Evolutionary conservation across 1,139 yeast genomes (phyloP).

Genomic region (Starmera stellimalicola): DNA sequence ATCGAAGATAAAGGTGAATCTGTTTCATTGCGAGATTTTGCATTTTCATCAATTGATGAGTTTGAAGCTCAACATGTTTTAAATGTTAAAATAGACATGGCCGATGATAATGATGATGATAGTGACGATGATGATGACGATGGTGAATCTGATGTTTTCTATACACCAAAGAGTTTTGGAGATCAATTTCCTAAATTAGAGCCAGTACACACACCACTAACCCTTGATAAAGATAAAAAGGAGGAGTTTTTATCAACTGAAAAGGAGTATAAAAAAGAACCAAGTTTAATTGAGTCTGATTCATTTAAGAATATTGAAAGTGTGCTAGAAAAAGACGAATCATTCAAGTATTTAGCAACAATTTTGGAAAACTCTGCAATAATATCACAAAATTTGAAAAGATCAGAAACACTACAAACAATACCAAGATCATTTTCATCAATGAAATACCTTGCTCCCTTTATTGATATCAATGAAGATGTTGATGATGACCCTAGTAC

Average conservation of each 20-base stretch:
- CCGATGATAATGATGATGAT: conserved; percentile 6
- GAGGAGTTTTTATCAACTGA: neutral
- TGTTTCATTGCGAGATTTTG: conserved; percentile 3
- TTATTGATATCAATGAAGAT: conserved; percentile 9
- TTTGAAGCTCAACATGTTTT: conserved; percentile 11
- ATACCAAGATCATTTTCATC: conserved; percentile 19
- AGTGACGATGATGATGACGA: conserved; percentile 3
- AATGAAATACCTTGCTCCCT: conserved; percentile 15
- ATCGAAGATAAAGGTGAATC: too few relatives aligned
- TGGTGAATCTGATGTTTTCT: conserved; percentile 11
- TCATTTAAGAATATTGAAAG: neutral
- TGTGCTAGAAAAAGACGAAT: conserved; percentile 14
- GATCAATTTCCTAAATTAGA: conserved; percentile 3
- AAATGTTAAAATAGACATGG: conserved; percentile 10
- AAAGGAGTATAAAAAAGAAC: neutral
- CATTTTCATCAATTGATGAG: conserved; percentile 13
- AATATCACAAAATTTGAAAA: conserved; percentile 4
- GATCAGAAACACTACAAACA: conserved; percentile 11
- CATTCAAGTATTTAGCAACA: conserved; percentile 19
- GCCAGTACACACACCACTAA: neutral
- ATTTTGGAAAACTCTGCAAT: conserved; percentile 10
- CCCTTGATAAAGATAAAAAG: neutral
- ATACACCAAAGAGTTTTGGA: conserved; percentile 16
- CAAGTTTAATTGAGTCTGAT: neutral
- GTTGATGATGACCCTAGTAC: conserved; percentile 7